A percentile compares a stretch with the other conserved stretches of the same genome.
Evolutionary conservation across 139 green algal genomes (phyloP).

Genomic region (Astrephomene gubernaculifera): DNA sequence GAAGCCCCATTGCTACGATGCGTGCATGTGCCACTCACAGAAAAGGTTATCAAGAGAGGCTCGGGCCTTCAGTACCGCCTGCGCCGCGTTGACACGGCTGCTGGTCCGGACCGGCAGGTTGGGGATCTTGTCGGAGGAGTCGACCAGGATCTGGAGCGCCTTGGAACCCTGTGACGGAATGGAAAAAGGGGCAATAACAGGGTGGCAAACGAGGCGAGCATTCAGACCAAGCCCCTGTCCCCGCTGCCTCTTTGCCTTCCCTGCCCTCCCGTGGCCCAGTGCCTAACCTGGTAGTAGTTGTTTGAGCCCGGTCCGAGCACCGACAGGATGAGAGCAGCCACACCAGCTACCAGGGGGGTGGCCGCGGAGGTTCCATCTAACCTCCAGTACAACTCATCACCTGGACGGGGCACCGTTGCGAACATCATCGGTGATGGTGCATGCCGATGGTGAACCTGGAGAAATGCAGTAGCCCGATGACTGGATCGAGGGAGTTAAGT

Average conservation of each 20-base stretch:
- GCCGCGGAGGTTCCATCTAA: slow-evolving; percentile 49
- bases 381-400: too few relatives aligned
- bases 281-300: slow-evolving; percentile 37
- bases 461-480: too few relatives aligned
- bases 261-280: background rate
- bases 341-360: slow-evolving; percentile 31
- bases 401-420: too few relatives aligned
- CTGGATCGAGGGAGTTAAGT: too few relatives aligned
- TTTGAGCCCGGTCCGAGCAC: slow-evolving; percentile 6
- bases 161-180: background rate
- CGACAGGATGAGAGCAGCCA: slow-evolving; percentile 34
- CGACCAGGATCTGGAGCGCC: background rate
- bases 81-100: background rate
- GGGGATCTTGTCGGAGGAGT: background rate
- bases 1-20: background rate
- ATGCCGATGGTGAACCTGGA: too few relatives aligned
- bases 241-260: background rate
- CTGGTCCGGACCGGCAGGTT: background rate
- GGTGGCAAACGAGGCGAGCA: background rate
- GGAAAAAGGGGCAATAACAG: background rate
- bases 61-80: background rate
- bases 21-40: too few relatives aligned
- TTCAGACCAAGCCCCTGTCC: background rate
- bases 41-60: too few relatives aligned
- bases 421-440: too few relatives aligned